Percentiles rank a stretch among this genome's conserved stretches.
Conservation (phyloP, 805 yeast genomes). For the Kuraishia borneana region DNA sequence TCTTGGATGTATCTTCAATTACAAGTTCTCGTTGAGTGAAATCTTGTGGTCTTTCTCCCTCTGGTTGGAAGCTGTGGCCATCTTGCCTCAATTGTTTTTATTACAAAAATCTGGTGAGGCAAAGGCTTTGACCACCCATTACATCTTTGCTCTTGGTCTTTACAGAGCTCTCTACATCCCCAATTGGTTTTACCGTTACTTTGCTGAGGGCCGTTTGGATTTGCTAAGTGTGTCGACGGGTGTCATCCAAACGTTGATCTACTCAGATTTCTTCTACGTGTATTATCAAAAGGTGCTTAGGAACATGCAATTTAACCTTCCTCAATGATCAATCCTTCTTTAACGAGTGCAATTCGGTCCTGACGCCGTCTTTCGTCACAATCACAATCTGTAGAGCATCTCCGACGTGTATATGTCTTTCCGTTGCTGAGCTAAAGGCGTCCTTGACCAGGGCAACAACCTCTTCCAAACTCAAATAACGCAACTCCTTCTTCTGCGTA, state of each 20-base stretch:
- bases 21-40: conserved; percentile 50
- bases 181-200: conserved; percentile 88
- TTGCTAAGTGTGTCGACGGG: conserved; percentile 70
- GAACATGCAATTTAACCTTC: conserved; percentile 63
- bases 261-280: conserved; percentile 92
- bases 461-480: conserved; percentile 69
- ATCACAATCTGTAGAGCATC: conserved; percentile 88
- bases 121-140: conserved; percentile 78
- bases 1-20: conserved; percentile 50
- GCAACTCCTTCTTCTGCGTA: conserved; percentile 43
- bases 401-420: conserved; percentile 97
- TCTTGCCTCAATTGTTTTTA: conserved; percentile 86
- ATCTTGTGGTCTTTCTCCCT: conserved; percentile 79
- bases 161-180: conserved; percentile 88
- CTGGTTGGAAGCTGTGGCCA: conserved; percentile 90
- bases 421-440: conserved; percentile 93
- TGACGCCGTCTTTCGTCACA: conserved; percentile 88
- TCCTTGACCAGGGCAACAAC: conserved; percentile 83
- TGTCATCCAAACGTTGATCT: conserved; percentile 70
- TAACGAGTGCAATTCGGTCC: conserved; percentile 72
- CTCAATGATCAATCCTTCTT: conserved; percentile 62
- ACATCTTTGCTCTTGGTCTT: conserved; percentile 85
- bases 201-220: conserved; percentile 53
- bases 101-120: conserved; percentile 85
- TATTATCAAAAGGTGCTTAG: conserved; percentile 76